Conservation (phyloP, 1,139 yeast genomes). For the Debaryomyces coudertii region DNA sequence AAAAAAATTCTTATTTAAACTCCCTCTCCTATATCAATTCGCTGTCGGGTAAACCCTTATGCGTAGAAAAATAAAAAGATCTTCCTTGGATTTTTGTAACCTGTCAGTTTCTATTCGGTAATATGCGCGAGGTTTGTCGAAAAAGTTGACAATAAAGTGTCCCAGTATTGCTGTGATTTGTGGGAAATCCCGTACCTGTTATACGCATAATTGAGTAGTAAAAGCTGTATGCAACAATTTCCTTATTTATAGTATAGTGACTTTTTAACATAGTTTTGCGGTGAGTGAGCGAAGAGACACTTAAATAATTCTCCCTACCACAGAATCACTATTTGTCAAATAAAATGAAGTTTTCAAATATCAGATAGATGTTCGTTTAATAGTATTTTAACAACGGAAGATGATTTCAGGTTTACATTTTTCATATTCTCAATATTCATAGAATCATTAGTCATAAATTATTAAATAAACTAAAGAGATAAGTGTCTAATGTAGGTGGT, state of each 20-base stretch:
- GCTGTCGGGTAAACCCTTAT: neutral
- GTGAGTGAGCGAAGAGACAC: neutral
- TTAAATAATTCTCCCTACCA: conserved; percentile 2
- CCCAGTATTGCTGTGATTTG: too few species aligned
- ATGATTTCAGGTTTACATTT: neutral
- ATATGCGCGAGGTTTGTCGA: too few species aligned
- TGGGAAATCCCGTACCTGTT: too few species aligned
- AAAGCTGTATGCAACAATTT: neutral
- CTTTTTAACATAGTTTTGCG: neutral
- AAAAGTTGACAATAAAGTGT: too few species aligned
- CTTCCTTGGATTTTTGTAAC: too few species aligned
- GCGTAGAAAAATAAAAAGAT: neutral
- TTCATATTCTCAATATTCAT: too few species aligned
- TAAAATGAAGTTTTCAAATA: neutral
- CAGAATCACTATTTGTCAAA: neutral
- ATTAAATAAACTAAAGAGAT: conserved; percentile 8
- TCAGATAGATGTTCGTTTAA: neutral
- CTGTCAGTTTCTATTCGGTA: too few species aligned
- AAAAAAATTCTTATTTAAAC: neutral
- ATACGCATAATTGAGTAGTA: neutral
- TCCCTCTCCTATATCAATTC: neutral
- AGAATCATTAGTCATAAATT: neutral
- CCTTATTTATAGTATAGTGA: too few species aligned
- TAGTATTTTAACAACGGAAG: neutral
- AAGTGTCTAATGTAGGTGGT: conserved; percentile 15